Evolutionary conservation across 768 basidiomycete species (phyloP).

Genomic region (Kwoniella sp.): DNA sequence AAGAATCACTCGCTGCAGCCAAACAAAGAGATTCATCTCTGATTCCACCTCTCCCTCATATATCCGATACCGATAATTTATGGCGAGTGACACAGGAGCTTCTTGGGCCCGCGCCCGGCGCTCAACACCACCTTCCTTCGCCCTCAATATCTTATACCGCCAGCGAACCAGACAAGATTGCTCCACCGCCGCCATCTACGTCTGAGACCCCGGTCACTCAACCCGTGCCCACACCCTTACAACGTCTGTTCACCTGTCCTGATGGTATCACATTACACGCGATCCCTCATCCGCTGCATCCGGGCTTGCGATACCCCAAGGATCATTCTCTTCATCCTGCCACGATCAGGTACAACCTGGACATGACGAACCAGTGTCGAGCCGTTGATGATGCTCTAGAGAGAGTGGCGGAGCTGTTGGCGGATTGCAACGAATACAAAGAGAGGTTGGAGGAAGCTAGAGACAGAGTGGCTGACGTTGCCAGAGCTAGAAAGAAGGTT

Average conservation of each 20-base stretch:
- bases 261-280: constrained; percentile 45
- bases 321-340: constrained; percentile 24
- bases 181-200: constrained; percentile 9
- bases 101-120: constrained; percentile 15
- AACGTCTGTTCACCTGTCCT: constrained; percentile 52
- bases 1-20: constrained; percentile 6
- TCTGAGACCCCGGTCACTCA: constrained; percentile 6
- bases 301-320: constrained; percentile 19
- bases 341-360: constrained; percentile 48
- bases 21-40: constrained; percentile 2
- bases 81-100: constrained; percentile 47
- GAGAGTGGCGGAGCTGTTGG: constrained; percentile 50
- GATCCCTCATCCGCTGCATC: constrained; percentile 31
- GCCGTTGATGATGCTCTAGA: constrained; percentile 53
- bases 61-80: constrained; percentile 44
- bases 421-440: constrained; percentile 56
- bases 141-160: constrained; percentile 29
- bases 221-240: constrained; percentile 40
- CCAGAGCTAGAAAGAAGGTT: constrained; percentile 52
- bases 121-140: constrained; percentile 7
- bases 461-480: constrained; percentile 54
- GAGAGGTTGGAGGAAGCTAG: constrained; percentile 54
- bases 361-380: constrained; percentile 41
- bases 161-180: constrained; percentile 20
- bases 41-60: constrained; percentile 39